These are phyloP conservation scores for Curvularia hawaiiensis DNA, from an alignment of 2,329 filamentous ascomycete genomes.

Conservation along the genomic window DNA sequence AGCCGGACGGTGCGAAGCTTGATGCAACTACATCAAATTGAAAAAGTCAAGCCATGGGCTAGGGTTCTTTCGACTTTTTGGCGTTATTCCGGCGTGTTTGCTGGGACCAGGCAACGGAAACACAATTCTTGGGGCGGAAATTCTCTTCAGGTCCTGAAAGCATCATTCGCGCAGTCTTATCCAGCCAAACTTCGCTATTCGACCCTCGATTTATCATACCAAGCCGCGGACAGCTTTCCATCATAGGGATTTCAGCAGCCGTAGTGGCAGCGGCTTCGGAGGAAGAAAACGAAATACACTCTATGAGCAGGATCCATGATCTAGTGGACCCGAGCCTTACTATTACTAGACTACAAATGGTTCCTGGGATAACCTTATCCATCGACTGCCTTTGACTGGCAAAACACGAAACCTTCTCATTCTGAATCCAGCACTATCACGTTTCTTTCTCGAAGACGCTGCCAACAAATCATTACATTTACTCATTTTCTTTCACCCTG, in stretches of 20 bases:
- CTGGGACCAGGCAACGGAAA: too few species aligned
- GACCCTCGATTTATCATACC: neutral
- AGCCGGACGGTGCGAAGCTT: neutral
- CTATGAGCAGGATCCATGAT: neutral
- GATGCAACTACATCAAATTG: neutral
- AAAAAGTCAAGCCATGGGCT: neutral
- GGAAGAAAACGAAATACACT: neutral
- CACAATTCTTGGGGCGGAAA: neutral
- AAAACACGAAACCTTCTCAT: neutral
- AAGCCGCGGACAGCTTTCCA: neutral
- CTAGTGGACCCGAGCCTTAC: neutral
- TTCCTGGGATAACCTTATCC: neutral
- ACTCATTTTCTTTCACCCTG: neutral
- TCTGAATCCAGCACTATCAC: neutral
- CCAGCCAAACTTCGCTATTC: neutral
- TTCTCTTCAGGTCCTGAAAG: neutral
- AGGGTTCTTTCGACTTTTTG: neutral
- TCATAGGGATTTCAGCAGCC: neutral
- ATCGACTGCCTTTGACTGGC: neutral
- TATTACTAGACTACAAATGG: neutral
- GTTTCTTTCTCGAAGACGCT: neutral
- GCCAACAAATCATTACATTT: neutral
- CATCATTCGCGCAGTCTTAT: neutral
- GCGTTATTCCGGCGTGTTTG: too few species aligned
- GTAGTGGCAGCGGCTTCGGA: neutral